Evolutionary conservation across 257 asterid species (phyloP), one percentile per base, ranked within the genome.

Genomic region (Salvia miltiorrhiza): DNA sequence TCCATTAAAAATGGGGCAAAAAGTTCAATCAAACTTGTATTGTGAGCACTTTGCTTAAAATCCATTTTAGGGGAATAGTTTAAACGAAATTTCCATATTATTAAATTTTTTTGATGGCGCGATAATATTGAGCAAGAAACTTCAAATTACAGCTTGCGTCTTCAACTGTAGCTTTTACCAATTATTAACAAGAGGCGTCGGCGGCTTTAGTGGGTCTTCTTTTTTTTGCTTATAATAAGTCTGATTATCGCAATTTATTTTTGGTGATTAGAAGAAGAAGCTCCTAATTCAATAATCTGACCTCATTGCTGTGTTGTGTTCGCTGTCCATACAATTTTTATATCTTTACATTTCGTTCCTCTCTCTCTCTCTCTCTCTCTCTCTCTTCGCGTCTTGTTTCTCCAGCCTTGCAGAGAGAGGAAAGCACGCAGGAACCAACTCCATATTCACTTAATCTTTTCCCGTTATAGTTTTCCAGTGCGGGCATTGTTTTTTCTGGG

Each of bases 251-350:
- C 35, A 24, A 39, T 60, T 23, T 9, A 5, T 39, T 17, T 35
- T 43, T 11, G 9, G 58, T 17, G 58, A 43, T 68, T 56, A 9
- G 9, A 43, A 40, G 30, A 45, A 57, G 24, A 50, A 4, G 44
- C 35, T 77, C 0, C 9, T 39, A 28, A 56, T 72, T 54, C 71
- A 32, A 73, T 65, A 72, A 63, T 63, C 75, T 61, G 72, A 67
- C 28, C 70, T 70, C 70, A 49, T 32, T 73, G 63, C 69, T 56
- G 56, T 49, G 43, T 47, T 76, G 57, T 69, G 59, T 71, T 80
- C 72, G 84, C 82, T 77, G 88, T 79, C 85, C 88, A 75, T 79
- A 61, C 79, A 71, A 17, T 67, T 76, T 74, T 70, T 80, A 70
- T 50, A 66, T 73, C 39, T 20, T 7, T 21, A 54, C 50, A 54